Base-by-base conservation (phyloP, 768 basidiomycete genomes). In the Fibroporia radiculosa region DNA sequence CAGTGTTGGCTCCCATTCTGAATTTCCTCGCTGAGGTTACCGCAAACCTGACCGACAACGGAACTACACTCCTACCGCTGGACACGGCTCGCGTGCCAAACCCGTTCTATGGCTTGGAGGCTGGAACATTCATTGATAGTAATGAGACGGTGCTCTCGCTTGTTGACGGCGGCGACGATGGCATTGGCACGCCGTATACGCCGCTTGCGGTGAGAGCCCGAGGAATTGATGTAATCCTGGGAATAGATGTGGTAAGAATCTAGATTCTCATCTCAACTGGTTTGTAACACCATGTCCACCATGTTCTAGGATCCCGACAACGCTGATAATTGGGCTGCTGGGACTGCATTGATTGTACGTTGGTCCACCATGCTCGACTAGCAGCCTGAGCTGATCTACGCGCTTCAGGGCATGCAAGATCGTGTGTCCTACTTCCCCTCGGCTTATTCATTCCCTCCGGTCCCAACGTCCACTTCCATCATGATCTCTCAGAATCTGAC, bases 161-260 rank as follows among this genome's bases (percentile, higher is more conserved):
- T 19, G 73, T 88, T 13, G 86, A 86, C 56, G 86, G 86, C 0
- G 69, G 78, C 16, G 78, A 80, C 16, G 85, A 87, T 54, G 60
- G 62, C 8, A 82, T 86, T 54, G 82, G 84, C 55, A 58, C 87
- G 7, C 90, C 90, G 0, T 67, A 84, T 22, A 78, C 76, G 14
- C 82, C 83, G 1, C 63, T 88, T 19, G 72, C 92, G 43, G 78
- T 87, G 23, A 81, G 76, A 39, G 72, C 75, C 1, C 73, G 91
- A 36, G 70, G 58, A 0, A 53, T 92, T 32, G 90, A 93, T 56
- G 76, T 84, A 3, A 75, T 93, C 52, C 67, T 93, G 12, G 84
- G 82, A 0, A 65, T 87, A 16, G 90, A 93, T 56, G 74, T 72
- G 5, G 58, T 60, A 42, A n/a, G 56, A 4, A n/a, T n/a, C 4